phyloP scores from a whole-genome alignment of 169 alveolate genomes.

The Cryptosporidium tyzzeri region DNA sequence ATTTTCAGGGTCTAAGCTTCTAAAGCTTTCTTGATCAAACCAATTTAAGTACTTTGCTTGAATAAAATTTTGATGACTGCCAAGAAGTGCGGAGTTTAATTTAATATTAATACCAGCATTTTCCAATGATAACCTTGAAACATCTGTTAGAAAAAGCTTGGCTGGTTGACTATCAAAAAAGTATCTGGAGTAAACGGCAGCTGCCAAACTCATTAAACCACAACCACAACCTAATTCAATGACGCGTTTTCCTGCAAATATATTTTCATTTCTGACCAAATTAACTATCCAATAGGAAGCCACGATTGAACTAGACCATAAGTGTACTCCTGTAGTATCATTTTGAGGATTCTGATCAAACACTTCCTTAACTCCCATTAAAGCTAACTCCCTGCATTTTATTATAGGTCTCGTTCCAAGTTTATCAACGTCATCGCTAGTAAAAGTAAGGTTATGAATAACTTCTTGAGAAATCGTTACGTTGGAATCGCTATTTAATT shows the following conservation, averaged over 20 bases:
- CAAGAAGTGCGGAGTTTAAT: conserved; percentile 19
- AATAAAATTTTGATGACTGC: neutral
- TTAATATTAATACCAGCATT: conserved; percentile 41
- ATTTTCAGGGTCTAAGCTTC: neutral
- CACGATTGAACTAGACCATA: conserved; percentile 75
- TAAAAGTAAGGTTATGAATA: conserved; percentile 15
- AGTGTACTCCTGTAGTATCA: conserved; percentile 68
- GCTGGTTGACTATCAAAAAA: neutral
- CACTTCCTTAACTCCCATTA: conserved; percentile 38
- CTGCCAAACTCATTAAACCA: conserved; percentile 61
- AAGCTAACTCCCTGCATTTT: conserved; percentile 64
- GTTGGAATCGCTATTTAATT: neutral
- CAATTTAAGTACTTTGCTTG: conserved; percentile 60
- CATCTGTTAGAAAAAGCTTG: conserved; percentile 49
- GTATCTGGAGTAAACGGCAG: conserved; percentile 21
- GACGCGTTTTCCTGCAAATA: conserved; percentile 31
- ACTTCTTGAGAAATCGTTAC: conserved; percentile 24
- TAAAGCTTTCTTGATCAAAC: conserved; percentile 23
- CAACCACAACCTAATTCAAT: conserved; percentile 71
- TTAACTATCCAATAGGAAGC: conserved; percentile 60
- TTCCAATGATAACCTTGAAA: conserved; percentile 35
- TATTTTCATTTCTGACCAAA: neutral
- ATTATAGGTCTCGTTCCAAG: neutral
- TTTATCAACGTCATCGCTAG: neutral
- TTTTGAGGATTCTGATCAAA: conserved; percentile 47